Evolutionary conservation across 371 early-diverging fungal genomes (phyloP).

Genomic region (Globomyces sp.): DNA sequence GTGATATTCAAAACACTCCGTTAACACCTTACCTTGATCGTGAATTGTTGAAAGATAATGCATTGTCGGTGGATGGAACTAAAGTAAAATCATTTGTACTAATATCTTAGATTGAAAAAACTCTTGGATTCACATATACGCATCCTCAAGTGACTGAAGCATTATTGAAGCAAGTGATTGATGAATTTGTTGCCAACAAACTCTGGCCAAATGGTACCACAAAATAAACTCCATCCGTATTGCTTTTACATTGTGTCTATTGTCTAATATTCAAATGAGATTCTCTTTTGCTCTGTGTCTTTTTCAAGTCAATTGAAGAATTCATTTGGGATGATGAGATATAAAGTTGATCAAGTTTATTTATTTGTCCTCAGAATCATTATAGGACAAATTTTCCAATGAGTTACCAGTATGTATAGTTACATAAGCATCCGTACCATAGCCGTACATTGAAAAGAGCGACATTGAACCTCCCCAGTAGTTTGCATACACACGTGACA

Average conservation of each 20-base stretch:
- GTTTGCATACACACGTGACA: conserved; percentile 81
- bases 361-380: not conserved
- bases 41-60: conserved; percentile 80
- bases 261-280: not conserved
- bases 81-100: conserved; percentile 39
- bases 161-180: conserved; percentile 65
- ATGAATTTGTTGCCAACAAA: conserved; percentile 54
- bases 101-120: conserved; percentile 52
- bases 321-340: too few species aligned
- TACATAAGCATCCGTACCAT: conserved; percentile 87
- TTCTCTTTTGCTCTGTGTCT: conserved; percentile 13
- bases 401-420: conserved; percentile 24
- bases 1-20: conserved; percentile 75
- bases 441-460: conserved; percentile 75
- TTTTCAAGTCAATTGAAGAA: not conserved
- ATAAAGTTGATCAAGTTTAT: too few species aligned
- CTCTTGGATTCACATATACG: conserved; percentile 69
- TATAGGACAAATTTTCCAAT: conserved; percentile 9
- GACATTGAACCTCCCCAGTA: conserved; percentile 59
- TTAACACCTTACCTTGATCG: conserved; percentile 92
- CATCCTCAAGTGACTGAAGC: conserved; percentile 67
- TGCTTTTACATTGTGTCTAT: not conserved
- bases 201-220: conserved; percentile 70
- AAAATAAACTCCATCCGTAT: conserved; percentile 22
- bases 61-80: conserved; percentile 72